phyloP scores from a whole-genome alignment of 2,329 filamentous ascomycete genomes.

The Diaporthe aspalathi region DNA sequence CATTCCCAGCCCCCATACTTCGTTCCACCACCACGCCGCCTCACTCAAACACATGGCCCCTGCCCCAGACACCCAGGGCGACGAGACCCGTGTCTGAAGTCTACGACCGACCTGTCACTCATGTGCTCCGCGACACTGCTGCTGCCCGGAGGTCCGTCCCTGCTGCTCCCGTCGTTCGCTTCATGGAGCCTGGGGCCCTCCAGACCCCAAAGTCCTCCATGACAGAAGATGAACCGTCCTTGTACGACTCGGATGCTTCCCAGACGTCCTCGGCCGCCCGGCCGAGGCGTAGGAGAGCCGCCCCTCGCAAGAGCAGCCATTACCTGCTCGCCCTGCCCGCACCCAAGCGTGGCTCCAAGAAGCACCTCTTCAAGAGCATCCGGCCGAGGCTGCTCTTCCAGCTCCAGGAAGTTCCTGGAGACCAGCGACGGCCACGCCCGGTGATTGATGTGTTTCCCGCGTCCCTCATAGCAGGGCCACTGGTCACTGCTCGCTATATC shows the following conservation, averaged over 20 bases:
- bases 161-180: constrained; percentile 56
- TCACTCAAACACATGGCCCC: constrained; percentile 22
- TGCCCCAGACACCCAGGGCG: constrained; percentile 22
- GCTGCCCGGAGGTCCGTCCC: constrained; percentile 11
- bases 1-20: constrained; percentile 52
- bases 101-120: constrained; percentile 50
- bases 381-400: constrained; percentile 78
- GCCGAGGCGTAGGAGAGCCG: constrained; percentile 54
- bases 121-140: constrained; percentile 48
- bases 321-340: constrained; percentile 77
- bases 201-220: constrained; percentile 44
- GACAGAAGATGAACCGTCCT: constrained; percentile 63
- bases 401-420: constrained; percentile 72
- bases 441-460: constrained; percentile 80
- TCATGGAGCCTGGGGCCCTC: constrained; percentile 53
- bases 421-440: constrained; percentile 69
- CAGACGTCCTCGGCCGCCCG: constrained; percentile 31
- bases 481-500: constrained; percentile 68
- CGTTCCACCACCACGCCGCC: constrained; percentile 42
- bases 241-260: constrained; percentile 55
- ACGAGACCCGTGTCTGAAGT: constrained; percentile 36
- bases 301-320: constrained; percentile 67
- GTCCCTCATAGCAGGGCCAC: constrained; percentile 65
- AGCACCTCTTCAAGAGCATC: constrained; percentile 73
- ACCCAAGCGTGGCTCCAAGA: constrained; percentile 67